Conservation (phyloP, 106 monocot species). For the Narthecium ossifragum region DNA sequence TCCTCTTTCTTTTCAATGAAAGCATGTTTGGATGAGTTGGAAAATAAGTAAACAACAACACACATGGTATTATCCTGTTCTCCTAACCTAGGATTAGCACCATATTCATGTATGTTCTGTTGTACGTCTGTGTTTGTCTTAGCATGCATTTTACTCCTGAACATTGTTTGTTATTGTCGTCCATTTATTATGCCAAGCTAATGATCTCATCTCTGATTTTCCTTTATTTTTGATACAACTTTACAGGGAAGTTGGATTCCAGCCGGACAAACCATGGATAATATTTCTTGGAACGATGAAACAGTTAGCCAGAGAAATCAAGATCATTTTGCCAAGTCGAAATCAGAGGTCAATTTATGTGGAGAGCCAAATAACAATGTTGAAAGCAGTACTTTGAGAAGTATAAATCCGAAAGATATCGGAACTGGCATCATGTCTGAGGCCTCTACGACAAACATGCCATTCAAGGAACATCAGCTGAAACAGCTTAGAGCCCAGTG, state of each 20-base stretch:
- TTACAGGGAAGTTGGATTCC: slow-evolving; percentile 39
- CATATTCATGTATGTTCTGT: too few species aligned
- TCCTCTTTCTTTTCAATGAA: too few species aligned
- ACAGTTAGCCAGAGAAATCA: slow-evolving; percentile 11
- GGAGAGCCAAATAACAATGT: slow-evolving; percentile 9
- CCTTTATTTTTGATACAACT: too few species aligned
- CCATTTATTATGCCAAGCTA: too few species aligned
- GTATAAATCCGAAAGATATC: slow-evolving; percentile 10
- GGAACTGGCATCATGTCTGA: slow-evolving; percentile 16
- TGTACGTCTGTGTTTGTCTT: too few species aligned
- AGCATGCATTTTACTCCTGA: too few species aligned
- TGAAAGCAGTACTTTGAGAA: slow-evolving; percentile 12
- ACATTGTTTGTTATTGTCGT: too few species aligned
- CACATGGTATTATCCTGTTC: too few species aligned
- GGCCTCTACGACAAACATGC: slow-evolving; percentile 39
- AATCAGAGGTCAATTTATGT: slow-evolving; percentile 19
- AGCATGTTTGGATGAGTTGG: too few species aligned
- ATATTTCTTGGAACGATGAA: slow-evolving; percentile 26
- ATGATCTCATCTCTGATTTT: too few species aligned
- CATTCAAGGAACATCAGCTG: slow-evolving; percentile 93
- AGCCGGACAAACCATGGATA: slow-evolving; percentile 27
- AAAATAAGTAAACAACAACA: too few species aligned
- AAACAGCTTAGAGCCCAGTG: slow-evolving; percentile 99
- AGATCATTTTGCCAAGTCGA: slow-evolving; percentile 10
- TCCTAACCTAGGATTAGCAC: too few species aligned